These are phyloP conservation scores for Sarocladium strictum DNA, from an alignment of 2,329 filamentous ascomycete genomes.

Conservation along the genomic window DNA sequence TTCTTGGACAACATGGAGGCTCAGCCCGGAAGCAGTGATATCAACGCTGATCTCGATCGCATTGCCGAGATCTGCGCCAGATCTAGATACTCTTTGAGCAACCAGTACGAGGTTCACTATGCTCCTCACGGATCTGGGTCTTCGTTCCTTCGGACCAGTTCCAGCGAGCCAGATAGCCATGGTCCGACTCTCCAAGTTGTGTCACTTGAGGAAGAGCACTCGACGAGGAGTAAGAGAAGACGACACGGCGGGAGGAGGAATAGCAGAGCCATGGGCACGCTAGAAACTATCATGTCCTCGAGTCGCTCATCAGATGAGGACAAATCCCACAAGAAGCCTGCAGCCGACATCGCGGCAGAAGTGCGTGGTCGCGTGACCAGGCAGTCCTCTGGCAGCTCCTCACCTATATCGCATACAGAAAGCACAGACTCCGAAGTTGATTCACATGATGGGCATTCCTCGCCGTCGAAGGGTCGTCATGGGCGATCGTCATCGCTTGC, in stretches of 20 bases:
- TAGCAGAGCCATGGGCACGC: slow-evolving; percentile 53
- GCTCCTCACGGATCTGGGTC: slow-evolving; percentile 54
- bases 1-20: slow-evolving; percentile 53
- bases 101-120: slow-evolving; percentile 62
- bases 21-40: slow-evolving; percentile 34
- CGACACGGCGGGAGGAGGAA: slow-evolving; percentile 36
- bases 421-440: slow-evolving; percentile 20
- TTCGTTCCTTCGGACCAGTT: slow-evolving; percentile 32
- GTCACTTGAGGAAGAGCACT: slow-evolving; percentile 49
- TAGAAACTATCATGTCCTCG: slow-evolving; percentile 63
- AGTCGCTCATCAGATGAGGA: slow-evolving; percentile 60
- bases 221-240: slow-evolving; percentile 29
- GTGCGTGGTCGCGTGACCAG: slow-evolving; percentile 42
- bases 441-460: slow-evolving; percentile 15
- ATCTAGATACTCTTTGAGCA: slow-evolving; percentile 58
- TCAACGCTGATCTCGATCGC: slow-evolving; percentile 54
- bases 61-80: slow-evolving; percentile 63
- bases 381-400: slow-evolving; percentile 28
- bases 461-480: slow-evolving; percentile 15
- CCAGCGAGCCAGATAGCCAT: slow-evolving; percentile 24
- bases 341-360: slow-evolving; percentile 48
- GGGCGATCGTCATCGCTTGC: slow-evolving; percentile 28
- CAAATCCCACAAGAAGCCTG: slow-evolving; percentile 52
- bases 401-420: slow-evolving; percentile 23
- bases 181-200: slow-evolving; percentile 54